A percentile compares a stretch with the other conserved stretches of the same genome.
phyloP scores from a whole-genome alignment of 2,329 filamentous ascomycete species.

The Phyllosticta citribraziliensis region DNA sequence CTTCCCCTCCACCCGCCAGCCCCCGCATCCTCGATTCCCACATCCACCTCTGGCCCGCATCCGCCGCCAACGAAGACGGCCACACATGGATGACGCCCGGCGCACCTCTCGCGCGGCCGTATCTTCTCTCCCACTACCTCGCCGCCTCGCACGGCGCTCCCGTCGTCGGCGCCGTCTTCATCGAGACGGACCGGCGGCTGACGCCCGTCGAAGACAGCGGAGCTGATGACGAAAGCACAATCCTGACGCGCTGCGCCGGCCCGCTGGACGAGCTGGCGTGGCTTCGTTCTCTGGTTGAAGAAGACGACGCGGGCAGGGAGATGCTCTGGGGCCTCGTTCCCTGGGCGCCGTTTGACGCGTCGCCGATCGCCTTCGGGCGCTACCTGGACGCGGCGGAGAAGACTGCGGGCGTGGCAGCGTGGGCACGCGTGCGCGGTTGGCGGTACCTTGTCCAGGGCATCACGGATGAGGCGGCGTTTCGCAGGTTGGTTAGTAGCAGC shows the following conservation, averaged over 20 bases:
- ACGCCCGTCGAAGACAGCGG: not conserved
- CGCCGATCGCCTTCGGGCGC: slow-evolving; percentile 46
- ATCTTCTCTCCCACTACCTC: slow-evolving; percentile 55
- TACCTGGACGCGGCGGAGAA: slow-evolving; percentile 57
- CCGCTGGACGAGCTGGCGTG: slow-evolving; percentile 53
- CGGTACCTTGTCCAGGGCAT: slow-evolving; percentile 65
- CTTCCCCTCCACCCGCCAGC: not conserved
- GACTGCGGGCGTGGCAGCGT: slow-evolving; percentile 51
- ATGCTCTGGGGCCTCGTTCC: slow-evolving; percentile 63
- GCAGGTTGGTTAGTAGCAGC: slow-evolving; percentile 34
- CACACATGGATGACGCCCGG: slow-evolving; percentile 60
- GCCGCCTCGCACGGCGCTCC: slow-evolving; percentile 21
- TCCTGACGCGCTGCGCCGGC: slow-evolving; percentile 29
- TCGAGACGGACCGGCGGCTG: slow-evolving; percentile 46
- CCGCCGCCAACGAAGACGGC: slow-evolving; percentile 48
- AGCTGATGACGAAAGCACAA: not conserved
- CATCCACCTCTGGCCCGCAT: slow-evolving; percentile 73
- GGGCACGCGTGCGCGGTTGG: slow-evolving; percentile 64
- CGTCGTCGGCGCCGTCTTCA: slow-evolving; percentile 58
- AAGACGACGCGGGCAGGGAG: slow-evolving; percentile 34
- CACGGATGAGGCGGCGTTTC: slow-evolving; percentile 25
- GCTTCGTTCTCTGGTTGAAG: slow-evolving; percentile 12
- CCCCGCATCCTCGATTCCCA: slow-evolving; percentile 66
- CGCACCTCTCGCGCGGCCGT: slow-evolving; percentile 51
- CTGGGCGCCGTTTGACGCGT: slow-evolving; percentile 74